Evolutionary conservation across 805 yeast genomes (phyloP), one percentile per base, ranked within the genome.

Genomic region (Kuraishia molischiana): DNA sequence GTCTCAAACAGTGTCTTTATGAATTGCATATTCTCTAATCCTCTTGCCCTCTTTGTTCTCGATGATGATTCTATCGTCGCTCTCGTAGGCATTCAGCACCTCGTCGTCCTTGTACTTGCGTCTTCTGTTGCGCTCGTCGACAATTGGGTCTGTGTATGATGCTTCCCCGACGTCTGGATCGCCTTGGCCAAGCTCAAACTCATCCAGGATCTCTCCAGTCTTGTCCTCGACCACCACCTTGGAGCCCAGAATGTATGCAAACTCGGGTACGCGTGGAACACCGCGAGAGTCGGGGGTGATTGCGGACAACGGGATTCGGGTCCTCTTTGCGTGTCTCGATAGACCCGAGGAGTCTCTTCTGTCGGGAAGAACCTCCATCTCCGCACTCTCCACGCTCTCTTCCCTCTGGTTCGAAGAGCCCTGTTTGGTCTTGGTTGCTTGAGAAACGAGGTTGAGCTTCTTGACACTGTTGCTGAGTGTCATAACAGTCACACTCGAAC

Each of bases 31-130:
- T 32, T 65, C 48, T 47, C 72, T 54, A 18, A 67, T 59, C 26
- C 64, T 56, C 34, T 65, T 69, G 24, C 72, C 73, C 19, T 67
- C 72, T 32, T 55, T 66, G 38, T 65, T 64, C 41, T 66, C 72
- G 32, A 67, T 59, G 35, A 64, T 53, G 24, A 67, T 54, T 32
- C 61, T 43, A 38, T 64, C 54, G 44, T 64, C 70, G 19, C 64
- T 51, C 47, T 63, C 67, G 45, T 65, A 68, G 2, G 69, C 72
- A 45, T 58, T 54, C 19, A 50, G 31, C n/a, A 22, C 38, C n/a
- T 19, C 37, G 4, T 20, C 29, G 5, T 28, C 32, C 10, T 19
- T 21, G 19, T 19, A 22, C 22, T 17, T 31, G 15, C 24, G 15
- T 31, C 24, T 31, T 37, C 35, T 19, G 38, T 32, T 6, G 36